Percentiles rank a stretch among this genome's conserved stretches.
phyloP scores from a whole-genome alignment of 2,329 filamentous ascomycete genomes.

The Rhexocercosporidium sp. region DNA sequence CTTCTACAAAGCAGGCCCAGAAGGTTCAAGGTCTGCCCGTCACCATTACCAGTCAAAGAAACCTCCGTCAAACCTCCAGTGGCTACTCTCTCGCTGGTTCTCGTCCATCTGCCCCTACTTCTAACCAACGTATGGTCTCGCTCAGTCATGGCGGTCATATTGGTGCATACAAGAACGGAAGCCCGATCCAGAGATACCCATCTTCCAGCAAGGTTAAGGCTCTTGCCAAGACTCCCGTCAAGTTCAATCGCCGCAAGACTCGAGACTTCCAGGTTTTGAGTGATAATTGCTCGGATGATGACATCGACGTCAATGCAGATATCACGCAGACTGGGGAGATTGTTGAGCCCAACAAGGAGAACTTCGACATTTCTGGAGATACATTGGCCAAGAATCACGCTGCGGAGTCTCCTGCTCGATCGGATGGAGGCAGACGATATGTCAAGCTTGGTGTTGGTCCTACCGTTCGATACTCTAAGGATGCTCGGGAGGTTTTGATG shows the following conservation, averaged over 20 bases:
- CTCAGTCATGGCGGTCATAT: constrained; percentile 12
- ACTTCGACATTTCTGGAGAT: not conserved
- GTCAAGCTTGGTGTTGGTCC: constrained; percentile 15
- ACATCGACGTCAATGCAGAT: not conserved
- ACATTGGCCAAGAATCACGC: not conserved
- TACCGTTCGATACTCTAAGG: constrained; percentile 11
- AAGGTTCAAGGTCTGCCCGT: not conserved
- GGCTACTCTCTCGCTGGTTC: not conserved
- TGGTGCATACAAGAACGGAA: constrained; percentile 6
- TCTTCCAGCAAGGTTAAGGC: not conserved
- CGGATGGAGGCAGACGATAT: constrained; percentile 11
- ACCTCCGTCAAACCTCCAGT: not conserved
- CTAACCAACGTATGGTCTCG: not conserved
- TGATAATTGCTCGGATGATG: not conserved
- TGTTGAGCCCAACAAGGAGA: not conserved
- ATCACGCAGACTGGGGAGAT: not conserved
- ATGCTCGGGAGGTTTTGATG: constrained; percentile 21
- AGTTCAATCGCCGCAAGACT: not conserved
- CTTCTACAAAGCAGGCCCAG: not conserved
- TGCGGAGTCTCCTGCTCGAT: not conserved
- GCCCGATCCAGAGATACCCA: not conserved
- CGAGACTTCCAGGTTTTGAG: constrained; percentile 1
- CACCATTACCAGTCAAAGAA: not conserved
- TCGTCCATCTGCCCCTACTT: not conserved
- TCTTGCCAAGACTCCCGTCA: not conserved